Base-by-base conservation (phyloP, 139 green algal species). In the Tetradesmus obliquus region DNA sequence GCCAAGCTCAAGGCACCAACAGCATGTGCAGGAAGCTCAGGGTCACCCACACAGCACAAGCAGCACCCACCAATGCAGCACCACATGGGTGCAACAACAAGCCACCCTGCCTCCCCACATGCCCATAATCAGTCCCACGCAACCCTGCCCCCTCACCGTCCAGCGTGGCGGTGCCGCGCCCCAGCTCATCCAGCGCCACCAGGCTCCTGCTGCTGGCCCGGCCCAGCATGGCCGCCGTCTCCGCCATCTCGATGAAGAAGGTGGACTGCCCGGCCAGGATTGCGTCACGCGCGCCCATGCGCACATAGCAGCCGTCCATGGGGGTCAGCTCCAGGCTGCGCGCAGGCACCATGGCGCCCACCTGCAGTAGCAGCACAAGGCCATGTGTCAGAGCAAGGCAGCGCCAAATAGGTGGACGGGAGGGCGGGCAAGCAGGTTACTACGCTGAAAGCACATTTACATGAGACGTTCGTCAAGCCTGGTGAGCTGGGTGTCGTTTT, bases 171-270 rank as follows among this genome's bases (percentile, higher is more conserved):
- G 98, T 99, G 51, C 98, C 98, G 6, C 98, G 90, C 2, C 98
- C 98, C 69, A 99, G 96, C 95, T 99, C 98, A 90, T 99, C 98
- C 92, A 99, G 94, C 0, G 96, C 97, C 81, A 99, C 98, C 60
- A 99, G 94, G 71, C 95, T 95, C 79, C 92, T 92, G 87, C 87
- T 53, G 2, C 94, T 97, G 53, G 96, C 95, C n/a, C 91, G 91
- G 32, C 93, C 90, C 80, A 99, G 96, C 94, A 99, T 97, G 54
- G 96, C 95, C 0, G 96, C 96, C 19, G 98, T 99, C 95, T 99
- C 98, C 1, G 94, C 93, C 72, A 99, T 95, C 96, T 99, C 98
- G n/a, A 99, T 96, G 69, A 98, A 96, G 90, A 99, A 99, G 6
- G 98, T 99, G 79, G 95, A 98, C 95, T 99, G 97, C 15, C 97